phyloP scores from a whole-genome alignment of 225 moss, liverwort and hornwort genomes.

The Polytrichum commune region DNA sequence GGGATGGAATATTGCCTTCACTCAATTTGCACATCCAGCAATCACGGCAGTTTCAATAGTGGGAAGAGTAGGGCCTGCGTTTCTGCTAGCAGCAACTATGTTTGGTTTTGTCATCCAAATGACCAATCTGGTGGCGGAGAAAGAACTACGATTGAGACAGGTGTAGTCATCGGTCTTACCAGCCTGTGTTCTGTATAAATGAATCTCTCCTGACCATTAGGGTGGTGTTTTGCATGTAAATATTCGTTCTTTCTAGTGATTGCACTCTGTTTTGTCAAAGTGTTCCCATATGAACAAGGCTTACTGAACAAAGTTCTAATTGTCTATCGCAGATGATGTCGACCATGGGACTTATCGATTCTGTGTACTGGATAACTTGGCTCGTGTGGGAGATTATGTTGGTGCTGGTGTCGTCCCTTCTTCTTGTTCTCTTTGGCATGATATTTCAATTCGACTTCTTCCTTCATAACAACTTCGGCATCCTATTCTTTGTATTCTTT shows the following conservation, averaged over 20 bases:
- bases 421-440: constrained; percentile 88
- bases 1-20: constrained; percentile 71
- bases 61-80: constrained; percentile 73
- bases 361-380: constrained; percentile 97
- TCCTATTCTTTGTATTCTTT: constrained; percentile 87
- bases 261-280: too few relatives aligned
- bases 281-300: too few relatives aligned
- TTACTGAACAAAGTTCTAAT: too few relatives aligned
- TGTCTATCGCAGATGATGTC: constrained; percentile 69
- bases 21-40: constrained; percentile 92
- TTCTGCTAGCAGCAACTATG: constrained; percentile 92
- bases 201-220: too few relatives aligned
- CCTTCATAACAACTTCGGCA: constrained; percentile 70
- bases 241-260: too few relatives aligned
- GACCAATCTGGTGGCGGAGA: constrained; percentile 85
- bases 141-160: constrained; percentile 91
- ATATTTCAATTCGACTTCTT: constrained; percentile 90
- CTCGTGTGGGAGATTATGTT: constrained; percentile 77
- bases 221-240: too few relatives aligned
- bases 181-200: neutral
- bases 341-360: constrained; percentile 87
- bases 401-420: constrained; percentile 63
- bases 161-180: constrained; percentile 23
- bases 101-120: constrained; percentile 97
- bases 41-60: constrained; percentile 64